Conservation (phyloP, 2,329 filamentous ascomycete genomes). For the Raffaelea ambrosiae region DNA sequence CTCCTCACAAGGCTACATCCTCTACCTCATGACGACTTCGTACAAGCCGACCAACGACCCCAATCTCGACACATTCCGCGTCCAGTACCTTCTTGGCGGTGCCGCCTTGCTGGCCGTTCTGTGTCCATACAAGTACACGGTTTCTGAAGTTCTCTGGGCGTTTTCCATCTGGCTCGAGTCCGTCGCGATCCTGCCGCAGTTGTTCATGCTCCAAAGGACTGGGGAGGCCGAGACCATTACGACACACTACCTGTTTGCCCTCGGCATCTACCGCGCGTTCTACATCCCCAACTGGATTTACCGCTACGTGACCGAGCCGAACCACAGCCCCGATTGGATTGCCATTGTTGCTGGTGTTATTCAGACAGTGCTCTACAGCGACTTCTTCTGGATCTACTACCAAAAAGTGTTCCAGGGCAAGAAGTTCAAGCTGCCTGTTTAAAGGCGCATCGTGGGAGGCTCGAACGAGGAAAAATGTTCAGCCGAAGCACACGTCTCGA, state of each 20-base stretch:
- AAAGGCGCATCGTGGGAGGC: constrained; percentile 27
- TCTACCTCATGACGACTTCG: constrained; percentile 96
- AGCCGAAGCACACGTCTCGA: too few relatives aligned
- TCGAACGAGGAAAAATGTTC: too few relatives aligned
- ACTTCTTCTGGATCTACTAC: constrained; percentile 99
- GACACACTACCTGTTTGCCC: constrained; percentile 91
- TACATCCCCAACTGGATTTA: constrained; percentile 99
- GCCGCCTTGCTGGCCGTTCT: constrained; percentile 71
- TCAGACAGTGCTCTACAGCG: constrained; percentile 92
- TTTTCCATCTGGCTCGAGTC: constrained; percentile 98
- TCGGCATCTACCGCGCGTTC: constrained; percentile 82
- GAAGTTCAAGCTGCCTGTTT: constrained; percentile 81
- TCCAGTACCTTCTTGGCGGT: constrained; percentile 83
- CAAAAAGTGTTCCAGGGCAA: constrained; percentile 87
- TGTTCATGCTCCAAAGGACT: constrained; percentile 96
- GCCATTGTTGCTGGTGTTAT: constrained; percentile 81
- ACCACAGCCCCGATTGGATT: constrained; percentile 73
- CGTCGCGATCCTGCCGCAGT: constrained; percentile 91
- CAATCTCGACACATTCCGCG: constrained; percentile 93
- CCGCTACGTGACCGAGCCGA: constrained; percentile 67
- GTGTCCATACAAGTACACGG: constrained; percentile 76
- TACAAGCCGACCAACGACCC: constrained; percentile 98
- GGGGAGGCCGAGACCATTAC: constrained; percentile 99
- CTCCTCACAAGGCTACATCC: constrained; percentile 78
- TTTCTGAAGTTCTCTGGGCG: constrained; percentile 86